Evolutionary conservation across 169 alveolate genomes (phyloP).

Genomic region (Plasmodium gallinaceum): DNA sequence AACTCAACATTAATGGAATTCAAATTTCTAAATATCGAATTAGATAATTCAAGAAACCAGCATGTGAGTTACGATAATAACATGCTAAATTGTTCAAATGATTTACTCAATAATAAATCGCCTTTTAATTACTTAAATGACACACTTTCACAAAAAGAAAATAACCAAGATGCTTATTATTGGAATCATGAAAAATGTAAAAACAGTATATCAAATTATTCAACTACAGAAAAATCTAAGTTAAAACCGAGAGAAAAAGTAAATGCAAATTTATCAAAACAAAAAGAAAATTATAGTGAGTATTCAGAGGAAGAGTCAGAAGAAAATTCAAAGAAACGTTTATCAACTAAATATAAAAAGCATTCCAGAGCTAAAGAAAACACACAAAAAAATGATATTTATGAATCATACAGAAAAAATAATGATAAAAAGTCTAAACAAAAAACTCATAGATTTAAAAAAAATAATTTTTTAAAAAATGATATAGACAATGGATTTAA

Average conservation of each 20-base stretch:
- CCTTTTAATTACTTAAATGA: conserved; percentile 7
- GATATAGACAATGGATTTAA: conserved; percentile 8
- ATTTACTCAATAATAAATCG: not conserved
- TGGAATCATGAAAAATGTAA: not conserved
- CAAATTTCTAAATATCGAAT: conserved; percentile 11
- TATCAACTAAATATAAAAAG: conserved; percentile 2
- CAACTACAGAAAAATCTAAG: conserved; percentile 2
- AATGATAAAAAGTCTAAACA: conserved; percentile 17
- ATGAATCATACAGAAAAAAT: not conserved
- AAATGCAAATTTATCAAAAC: not conserved
- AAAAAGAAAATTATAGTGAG: conserved; percentile 13
- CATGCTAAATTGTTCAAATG: conserved; percentile 2
- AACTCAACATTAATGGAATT: conserved; percentile 27
- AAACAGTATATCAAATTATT: not conserved
- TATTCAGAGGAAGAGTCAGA: conserved; percentile 8
- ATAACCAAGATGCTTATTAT: not conserved
- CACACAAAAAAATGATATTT: not conserved
- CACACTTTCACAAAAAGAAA: conserved; percentile 10
- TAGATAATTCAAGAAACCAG: not conserved
- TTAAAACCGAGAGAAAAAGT: not conserved
- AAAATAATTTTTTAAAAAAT: conserved; percentile 14
- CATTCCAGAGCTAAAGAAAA: not conserved
- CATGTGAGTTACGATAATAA: not conserved
- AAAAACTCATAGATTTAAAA: conserved; percentile 4
- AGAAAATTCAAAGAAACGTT: conserved; percentile 1